Percentiles rank a stretch among this genome's conserved stretches.
Conservation (phyloP, 805 yeast species). For the Starmera quercuum region DNA sequence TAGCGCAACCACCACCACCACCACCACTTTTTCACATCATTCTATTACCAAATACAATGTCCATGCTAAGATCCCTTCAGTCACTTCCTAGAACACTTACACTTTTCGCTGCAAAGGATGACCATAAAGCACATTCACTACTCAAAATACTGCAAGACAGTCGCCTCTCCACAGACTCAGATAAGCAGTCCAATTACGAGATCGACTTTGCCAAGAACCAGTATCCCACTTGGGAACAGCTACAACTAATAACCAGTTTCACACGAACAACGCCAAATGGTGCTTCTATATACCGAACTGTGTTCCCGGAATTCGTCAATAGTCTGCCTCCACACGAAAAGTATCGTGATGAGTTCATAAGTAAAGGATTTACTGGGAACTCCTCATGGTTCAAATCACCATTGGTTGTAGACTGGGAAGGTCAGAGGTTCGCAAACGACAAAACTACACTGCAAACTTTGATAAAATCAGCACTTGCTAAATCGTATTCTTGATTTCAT, state of each 20-base stretch:
- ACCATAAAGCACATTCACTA: not conserved
- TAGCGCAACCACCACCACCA: no score
- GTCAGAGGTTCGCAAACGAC: constrained; percentile 45
- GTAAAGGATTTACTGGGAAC: constrained; percentile 1
- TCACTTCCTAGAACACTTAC: constrained; percentile 1
- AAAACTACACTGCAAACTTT: constrained; percentile 27
- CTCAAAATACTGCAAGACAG: not conserved
- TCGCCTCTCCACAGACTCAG: no score
- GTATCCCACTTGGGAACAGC: constrained; percentile 19
- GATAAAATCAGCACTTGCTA: not conserved
- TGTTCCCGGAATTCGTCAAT: constrained; percentile 16
- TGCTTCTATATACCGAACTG: constrained; percentile 8
- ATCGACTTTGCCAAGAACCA: constrained; percentile 2
- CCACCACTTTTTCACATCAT: no score
- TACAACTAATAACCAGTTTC: constrained; percentile 13
- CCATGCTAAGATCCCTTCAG: constrained; percentile 1
- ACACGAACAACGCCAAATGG: constrained; percentile 4
- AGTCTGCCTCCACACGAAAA: not conserved
- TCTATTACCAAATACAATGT: no score
- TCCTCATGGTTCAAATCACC: constrained; percentile 32
- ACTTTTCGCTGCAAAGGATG: not conserved
- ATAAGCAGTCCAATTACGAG: no score
- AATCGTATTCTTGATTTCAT: not conserved
- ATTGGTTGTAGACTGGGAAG: constrained; percentile 57
- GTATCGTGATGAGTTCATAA: not conserved